Conservation (phyloP, 1,284 basidiomycete species). For the Coniferiporia weirii region DNA sequence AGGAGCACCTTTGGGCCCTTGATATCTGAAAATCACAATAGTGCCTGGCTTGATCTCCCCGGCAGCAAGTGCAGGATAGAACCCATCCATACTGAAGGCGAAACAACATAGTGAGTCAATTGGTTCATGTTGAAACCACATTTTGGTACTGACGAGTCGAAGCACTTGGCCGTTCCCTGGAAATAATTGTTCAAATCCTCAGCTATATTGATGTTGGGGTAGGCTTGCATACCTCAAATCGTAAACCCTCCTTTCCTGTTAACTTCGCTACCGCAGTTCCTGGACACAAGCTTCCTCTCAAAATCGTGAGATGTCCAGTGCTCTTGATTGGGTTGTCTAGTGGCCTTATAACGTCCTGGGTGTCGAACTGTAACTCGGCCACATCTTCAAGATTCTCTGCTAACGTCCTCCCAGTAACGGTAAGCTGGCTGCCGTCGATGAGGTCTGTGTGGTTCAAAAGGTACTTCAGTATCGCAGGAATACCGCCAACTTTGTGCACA, state of each 20-base stretch:
- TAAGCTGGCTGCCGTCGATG: constrained; percentile 87
- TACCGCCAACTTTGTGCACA: constrained; percentile 86
- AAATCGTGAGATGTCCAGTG: constrained; percentile 89
- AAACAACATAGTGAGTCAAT: neutral
- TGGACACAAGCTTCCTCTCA: constrained; percentile 87
- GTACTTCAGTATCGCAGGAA: constrained; percentile 81
- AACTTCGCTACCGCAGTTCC: constrained; percentile 92
- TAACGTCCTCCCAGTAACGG: constrained; percentile 91
- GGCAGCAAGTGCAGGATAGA: constrained; percentile 79
- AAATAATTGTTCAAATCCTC: neutral
- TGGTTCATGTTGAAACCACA: neutral
- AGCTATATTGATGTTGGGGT: neutral
- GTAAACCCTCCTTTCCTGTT: constrained; percentile 91
- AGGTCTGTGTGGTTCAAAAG: constrained; percentile 82
- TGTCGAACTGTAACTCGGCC: constrained; percentile 69
- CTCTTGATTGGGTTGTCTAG: constrained; percentile 85
- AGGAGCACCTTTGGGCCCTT: constrained; percentile 93
- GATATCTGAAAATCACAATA: constrained; percentile 89
- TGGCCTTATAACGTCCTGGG: constrained; percentile 79
- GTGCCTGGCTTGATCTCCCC: constrained; percentile 84
- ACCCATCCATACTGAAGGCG: constrained; percentile 61
- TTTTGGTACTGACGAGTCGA: constrained; percentile 49
- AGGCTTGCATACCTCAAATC: constrained; percentile 61
- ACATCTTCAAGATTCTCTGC: constrained; percentile 87
- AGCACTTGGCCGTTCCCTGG: constrained; percentile 70